Conservation (phyloP, 352 stramenopile species). For the Globisporangium cylindrosporum region DNA sequence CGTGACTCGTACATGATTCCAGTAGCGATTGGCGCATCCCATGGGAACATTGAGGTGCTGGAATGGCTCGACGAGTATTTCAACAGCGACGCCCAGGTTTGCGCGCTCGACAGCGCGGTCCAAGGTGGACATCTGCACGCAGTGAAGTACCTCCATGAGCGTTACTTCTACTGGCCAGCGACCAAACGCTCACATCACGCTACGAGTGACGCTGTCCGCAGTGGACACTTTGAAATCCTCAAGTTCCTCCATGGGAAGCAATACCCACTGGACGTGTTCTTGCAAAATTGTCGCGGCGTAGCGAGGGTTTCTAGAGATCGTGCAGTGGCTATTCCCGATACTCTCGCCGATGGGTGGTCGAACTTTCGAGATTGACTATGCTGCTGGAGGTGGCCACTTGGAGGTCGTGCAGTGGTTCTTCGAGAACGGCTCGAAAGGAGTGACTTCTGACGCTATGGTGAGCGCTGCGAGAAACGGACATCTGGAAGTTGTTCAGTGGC, state of each 20-base stretch:
- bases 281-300: background rate
- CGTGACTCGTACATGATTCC: background rate
- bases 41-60: background rate
- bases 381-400: background rate
- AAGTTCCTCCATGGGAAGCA: background rate
- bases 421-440: background rate
- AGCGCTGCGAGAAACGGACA: background rate
- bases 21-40: background rate
- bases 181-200: background rate
- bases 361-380: background rate
- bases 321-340: background rate
- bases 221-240: background rate
- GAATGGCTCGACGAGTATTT: background rate
- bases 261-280: background rate
- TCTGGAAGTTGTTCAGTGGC: background rate
- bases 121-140: background rate
- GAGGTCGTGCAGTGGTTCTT: background rate
- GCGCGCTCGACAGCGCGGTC: background rate
- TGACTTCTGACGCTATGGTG: background rate
- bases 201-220: background rate
- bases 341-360: background rate
- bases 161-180: background rate
- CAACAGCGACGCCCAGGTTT: too few species aligned
- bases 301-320: background rate
- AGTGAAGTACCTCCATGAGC: background rate